Conservation (phyloP, 1,284 basidiomycete genomes). For the Sphaerobolus stellatus region DNA sequence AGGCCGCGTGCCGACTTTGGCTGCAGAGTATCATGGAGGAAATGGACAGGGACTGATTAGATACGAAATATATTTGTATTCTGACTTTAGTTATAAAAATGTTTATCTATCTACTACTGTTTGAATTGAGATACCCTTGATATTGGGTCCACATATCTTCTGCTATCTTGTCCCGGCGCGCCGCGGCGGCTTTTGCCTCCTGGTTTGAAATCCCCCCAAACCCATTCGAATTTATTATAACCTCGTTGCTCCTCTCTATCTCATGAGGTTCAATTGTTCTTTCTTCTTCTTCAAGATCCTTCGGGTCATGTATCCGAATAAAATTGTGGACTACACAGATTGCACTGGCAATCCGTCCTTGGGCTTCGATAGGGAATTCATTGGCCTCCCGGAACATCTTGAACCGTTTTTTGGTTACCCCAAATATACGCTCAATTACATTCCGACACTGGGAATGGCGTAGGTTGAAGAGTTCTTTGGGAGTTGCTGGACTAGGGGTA, state of each 20-base stretch:
- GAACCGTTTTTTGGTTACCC: constrained; percentile 21
- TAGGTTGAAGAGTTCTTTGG: constrained; percentile 24
- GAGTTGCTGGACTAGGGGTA: constrained; percentile 14
- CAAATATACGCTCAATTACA: constrained; percentile 22
- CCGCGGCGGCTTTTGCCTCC: constrained; percentile 3
- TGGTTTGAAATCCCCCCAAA: not conserved
- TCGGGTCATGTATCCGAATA: constrained; percentile 21
- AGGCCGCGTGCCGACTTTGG: not conserved
- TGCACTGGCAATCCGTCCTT: constrained; percentile 21
- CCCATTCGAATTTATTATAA: not conserved
- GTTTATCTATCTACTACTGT: not conserved
- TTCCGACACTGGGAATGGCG: constrained; percentile 19
- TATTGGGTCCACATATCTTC: constrained; percentile 28
- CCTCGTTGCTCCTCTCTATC: constrained; percentile 2
- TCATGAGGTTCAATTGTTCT: constrained; percentile 15
- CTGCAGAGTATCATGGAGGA: not conserved
- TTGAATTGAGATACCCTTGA: not conserved
- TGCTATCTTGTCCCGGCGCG: constrained; percentile 29
- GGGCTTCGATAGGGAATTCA: constrained; percentile 20
- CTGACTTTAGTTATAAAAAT: too few species aligned
- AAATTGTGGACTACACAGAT: not conserved
- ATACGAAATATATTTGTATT: too few species aligned
- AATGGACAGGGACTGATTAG: too few species aligned
- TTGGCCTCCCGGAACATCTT: constrained; percentile 15
- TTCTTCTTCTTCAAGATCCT: constrained; percentile 9